Evolutionary conservation across 495 filamentous ascomycete genomes (phyloP), one percentile per base, ranked within the genome.

Genomic region (Trypethelium eluteriae): DNA sequence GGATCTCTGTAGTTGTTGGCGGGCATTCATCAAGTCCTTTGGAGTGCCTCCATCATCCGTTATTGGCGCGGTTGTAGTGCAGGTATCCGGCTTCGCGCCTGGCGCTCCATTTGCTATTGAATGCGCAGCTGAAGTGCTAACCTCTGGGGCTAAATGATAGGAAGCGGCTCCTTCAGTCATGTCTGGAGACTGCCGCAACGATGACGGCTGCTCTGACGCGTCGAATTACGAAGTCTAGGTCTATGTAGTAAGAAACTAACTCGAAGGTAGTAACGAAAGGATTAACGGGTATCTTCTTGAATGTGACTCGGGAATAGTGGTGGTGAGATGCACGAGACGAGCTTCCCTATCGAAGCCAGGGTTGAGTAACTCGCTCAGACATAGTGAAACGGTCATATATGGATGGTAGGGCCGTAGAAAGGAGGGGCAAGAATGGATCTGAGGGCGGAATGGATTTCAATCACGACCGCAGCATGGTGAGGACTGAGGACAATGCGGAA

Each of bases 1-100:
- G 9, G 62, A 35, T 34, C 71, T 67, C 6, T 70, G 32, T 10
- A 71, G 67, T 3, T 38, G 36, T 41, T 68, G 63, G 39, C 68
- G 64, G 25, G 53, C 34, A 32, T 34, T 36, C 18, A 5, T 59
- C 7, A 2, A 36, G 32, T 10, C 53, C 5, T 36, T 36, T 5
- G 53, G 14, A 36, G 2, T 4, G 4, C n/a, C 18, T 59, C 32
- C 32, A 2, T 18, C n/a, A 59, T 59, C 32, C 1, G 0, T 6
- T 36, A 4, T 59, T 7, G 5, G 32, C 18, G n/a, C 32, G 53
- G 7, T 32, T 59, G 6, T 5, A 36, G 53, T 18, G 36, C 1
- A 18, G 6, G 10, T 34, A 34, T 59, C 53, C 3, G 53, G 53
- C 53, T 35, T 59, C 0, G 18, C 3, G 53, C 53, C 18, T 36